Base-by-base conservation (phyloP, 441 rosid species). In the Adansonia rubrostipa region DNA sequence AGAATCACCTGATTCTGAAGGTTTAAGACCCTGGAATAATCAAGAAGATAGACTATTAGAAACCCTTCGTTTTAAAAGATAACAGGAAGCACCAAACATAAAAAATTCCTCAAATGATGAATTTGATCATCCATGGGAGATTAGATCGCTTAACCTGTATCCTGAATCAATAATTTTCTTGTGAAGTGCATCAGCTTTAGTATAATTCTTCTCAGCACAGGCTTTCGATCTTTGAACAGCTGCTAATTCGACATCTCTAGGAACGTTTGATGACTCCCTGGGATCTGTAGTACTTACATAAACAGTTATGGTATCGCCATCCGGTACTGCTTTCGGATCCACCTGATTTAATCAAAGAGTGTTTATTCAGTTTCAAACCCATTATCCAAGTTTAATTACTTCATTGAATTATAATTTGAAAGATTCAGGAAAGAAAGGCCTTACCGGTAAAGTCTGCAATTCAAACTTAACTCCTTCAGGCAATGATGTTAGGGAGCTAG, bases 301-400 rank as follows among this genome's bases (percentile, higher is more conserved):
- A 47, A 89, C 97, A 1, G 95, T 82, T 7, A 95, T 78, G 20
- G 92, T 88, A 74, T 95, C 98, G 71, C 98, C 98, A 84, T 95
- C 99, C 0, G 94, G 45, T 58, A 93, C 85, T 74, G 93, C 90
- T 80, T 81, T 90, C 22, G 89, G 86, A 81, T 91, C 97, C 69
- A 95, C 94, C 99, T 95, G 78, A 74, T 78, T 47, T 47, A 75
- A 78, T 61, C 69, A 40, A 40, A 19, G 65, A 71, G 66, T 69
- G 0, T 15, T 58, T 28, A 40, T 48, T 47, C 44, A 50, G 60
- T 61, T 73, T 70, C 36, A 63, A 62, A 19, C 50, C 40, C 62
- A 15, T 45, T 19, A 74, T 64, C 51, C 74, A 73, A 44, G 42
- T 28, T 45, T 28, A 28, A 28, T 28, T 28, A 28, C 36, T 28